Evolutionary conservation across 2,329 filamentous ascomycete species (phyloP).

Genomic region (Passalora sequoiae): DNA sequence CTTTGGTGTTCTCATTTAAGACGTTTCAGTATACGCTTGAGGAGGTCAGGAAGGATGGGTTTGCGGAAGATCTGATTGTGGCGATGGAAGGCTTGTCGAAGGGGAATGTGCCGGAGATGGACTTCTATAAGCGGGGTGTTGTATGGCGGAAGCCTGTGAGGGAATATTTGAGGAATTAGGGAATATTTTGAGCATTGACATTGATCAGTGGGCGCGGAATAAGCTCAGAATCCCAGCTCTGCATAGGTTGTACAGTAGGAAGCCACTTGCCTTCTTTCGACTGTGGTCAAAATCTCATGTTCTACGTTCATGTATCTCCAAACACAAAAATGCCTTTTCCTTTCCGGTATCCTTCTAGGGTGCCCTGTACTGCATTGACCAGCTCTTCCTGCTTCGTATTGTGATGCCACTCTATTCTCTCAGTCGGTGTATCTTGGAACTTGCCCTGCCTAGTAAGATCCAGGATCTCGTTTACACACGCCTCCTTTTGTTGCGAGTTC

Average conservation of each 20-base stretch:
- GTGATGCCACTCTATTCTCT: constrained; percentile 77
- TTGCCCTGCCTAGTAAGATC: constrained; percentile 66
- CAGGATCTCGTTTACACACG: constrained; percentile 80
- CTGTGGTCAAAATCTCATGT: no score
- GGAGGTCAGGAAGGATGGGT: constrained; percentile 54
- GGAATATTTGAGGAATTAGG: constrained; percentile 40
- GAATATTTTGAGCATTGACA: no score
- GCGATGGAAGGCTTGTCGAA: constrained; percentile 56
- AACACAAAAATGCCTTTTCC: constrained; percentile 92
- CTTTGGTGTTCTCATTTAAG: constrained; percentile 58
- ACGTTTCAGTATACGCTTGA: constrained; percentile 56
- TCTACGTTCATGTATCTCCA: constrained; percentile 47
- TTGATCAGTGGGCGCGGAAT: no score
- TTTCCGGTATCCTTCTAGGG: constrained; percentile 73
- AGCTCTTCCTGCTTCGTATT: constrained; percentile 67
- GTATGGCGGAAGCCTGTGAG: constrained; percentile 55
- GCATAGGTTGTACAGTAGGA: no score
- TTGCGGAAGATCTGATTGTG: constrained; percentile 48
- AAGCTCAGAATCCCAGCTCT: no score
- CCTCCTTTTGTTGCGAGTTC: constrained; percentile 66
- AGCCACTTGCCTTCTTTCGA: no score
- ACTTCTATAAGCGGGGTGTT: constrained; percentile 54
- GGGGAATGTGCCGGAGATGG: constrained; percentile 55
- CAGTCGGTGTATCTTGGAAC: constrained; percentile 79
- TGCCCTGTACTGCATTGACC: constrained; percentile 71